Evolutionary conservation across 768 basidiomycete species (phyloP), one percentile per base, ranked within the genome.

Genomic region (Russula compacta): DNA sequence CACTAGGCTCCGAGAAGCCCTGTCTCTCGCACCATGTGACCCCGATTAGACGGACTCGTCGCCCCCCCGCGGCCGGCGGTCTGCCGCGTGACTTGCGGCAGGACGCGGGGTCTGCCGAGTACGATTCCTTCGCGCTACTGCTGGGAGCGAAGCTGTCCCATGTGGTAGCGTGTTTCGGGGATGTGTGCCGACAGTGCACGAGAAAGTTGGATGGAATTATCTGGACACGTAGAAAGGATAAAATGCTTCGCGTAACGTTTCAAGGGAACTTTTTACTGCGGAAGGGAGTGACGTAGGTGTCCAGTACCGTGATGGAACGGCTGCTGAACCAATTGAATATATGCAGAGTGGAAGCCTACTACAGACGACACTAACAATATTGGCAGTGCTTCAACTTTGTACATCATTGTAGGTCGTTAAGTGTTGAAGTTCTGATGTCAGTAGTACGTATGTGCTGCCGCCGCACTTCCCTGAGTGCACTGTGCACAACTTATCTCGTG

Each of bases 11-110:
- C 19, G 80, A 78, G 67, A 38, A 69, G 63, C 36, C 83, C 81
- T 32, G 82, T 73, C 71, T 90, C 80, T 55, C 70, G 72, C 55
- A 80, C 76, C 80, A 84, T 85, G 52, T 72, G 72, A 3, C 87
- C 86, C 36, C 85, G 79, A 65, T 83, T n/a, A n/a, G 2, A 81
- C 80, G 14, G 85, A 83, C 54, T 83, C 79, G 2, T 77, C 70
- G 69, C 5, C 78, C 77, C 2, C 21, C 46, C 39, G 39, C 5
- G 39, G 39, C 14, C 15, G 39, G 83, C 73, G 19, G 81, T 81
- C 81, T 82, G 87, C 54, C 84, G 82, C 2, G 74, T 70, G 42
- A 15, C 74, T 6, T 62, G 62, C 35, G 73, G 69, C 43, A 76
- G 67, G 58, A 79, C 69, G 55, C 77, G 69, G n/a, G 74, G 67